A percentile compares a stretch with the other conserved stretches of the same genome.
Evolutionary conservation across 306 rosid genomes (phyloP).

Genomic region (Crotalaria pallida): DNA sequence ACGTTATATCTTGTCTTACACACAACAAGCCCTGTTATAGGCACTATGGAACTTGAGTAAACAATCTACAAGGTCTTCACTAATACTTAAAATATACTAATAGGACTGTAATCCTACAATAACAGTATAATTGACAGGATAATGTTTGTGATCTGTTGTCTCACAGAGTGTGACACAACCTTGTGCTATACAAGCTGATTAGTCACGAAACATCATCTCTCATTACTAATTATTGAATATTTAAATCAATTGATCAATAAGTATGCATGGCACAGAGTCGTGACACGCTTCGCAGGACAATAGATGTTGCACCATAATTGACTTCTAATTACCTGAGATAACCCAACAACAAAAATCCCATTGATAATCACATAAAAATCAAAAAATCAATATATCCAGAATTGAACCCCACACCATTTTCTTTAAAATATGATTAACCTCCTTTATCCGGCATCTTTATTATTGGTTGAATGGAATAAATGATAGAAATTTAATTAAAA

Average conservation of each 20-base stretch:
- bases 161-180: no score
- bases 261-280: no score
- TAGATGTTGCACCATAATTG: background rate
- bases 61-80: background rate
- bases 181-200: no score
- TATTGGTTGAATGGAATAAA: conserved; percentile 6
- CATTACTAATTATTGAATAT: no score
- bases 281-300: no score
- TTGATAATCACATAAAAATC: background rate
- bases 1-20: background rate
- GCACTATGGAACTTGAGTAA: background rate
- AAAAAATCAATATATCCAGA: background rate
- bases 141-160: no score
- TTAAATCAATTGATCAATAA: no score
- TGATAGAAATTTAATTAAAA: background rate
- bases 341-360: background rate
- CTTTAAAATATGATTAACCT: background rate
- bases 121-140: background rate
- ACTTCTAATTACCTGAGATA: background rate
- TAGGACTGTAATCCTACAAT: background rate
- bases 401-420: background rate
- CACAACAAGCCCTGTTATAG: background rate
- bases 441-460: background rate
- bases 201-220: no score
- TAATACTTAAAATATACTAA: background rate